Evolutionary conservation across 371 early-diverging fungal species (phyloP), one percentile per base, ranked within the genome.

Genomic region (Nematocida ausubeli): DNA sequence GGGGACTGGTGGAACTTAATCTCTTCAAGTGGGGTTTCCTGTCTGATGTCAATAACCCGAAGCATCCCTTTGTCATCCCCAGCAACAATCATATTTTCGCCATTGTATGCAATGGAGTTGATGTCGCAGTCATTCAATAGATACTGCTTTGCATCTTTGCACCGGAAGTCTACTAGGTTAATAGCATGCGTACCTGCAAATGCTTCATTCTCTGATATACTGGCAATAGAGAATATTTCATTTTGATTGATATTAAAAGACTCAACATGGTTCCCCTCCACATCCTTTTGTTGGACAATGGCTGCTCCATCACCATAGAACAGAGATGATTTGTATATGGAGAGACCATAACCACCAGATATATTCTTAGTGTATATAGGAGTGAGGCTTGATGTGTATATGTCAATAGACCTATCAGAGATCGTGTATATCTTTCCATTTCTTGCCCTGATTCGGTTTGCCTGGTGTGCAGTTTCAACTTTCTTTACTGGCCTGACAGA

Each of bases 1-100:
- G 85, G 82, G 26, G 82, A 81, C 44, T 80, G 63, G 49, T 86
- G 86, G 83, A 83, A 82, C 1, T 0, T 9, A 50, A 86, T 81
- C 2, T 40, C 50, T 63, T 84, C 84, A 3, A 60, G 2, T 12
- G 24, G 42, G 9, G 65, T 28, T 5, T 47, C 37, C 24, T 52
- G 71, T 62, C 84, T 66, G 2, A 82, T 64, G 70, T 84, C 84
- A 24, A 84, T 42, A 2, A 86, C 35, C 7, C 64, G 42, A 19
- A 86, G 63, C 2, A 42, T 30, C 5, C 84, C 84, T 24, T 65
- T 28, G 71, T 86, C 86, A 66, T 83, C 83, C 44, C 86, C 86
- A 68, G 67, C 69, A 16, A 70, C 69, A 70, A 82, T 39, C 5
- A 82, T 7, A 54, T 73, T 71, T 22, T 82, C 83, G 28, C 70